A percentile compares a stretch with the other conserved stretches of the same genome.
phyloP scores from a whole-genome alignment of 2,329 filamentous ascomycete genomes.

The Chrysoporthe cubensis region DNA sequence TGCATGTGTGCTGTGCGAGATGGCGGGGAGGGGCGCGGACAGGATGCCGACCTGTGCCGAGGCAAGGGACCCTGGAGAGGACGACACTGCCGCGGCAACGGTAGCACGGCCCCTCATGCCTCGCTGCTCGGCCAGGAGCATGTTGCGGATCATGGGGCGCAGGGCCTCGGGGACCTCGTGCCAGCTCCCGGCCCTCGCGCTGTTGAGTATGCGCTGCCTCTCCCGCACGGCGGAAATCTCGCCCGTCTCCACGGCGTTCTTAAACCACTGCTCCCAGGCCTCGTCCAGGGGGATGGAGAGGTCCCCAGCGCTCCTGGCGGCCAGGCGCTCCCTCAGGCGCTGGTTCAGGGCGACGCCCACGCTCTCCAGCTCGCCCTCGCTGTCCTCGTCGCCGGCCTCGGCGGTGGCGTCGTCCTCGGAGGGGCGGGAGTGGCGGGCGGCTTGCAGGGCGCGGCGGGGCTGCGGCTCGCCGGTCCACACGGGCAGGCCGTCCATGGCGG shows the following conservation, averaged over 20 bases:
- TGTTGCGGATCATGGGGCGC: slow-evolving; percentile 55
- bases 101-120: slow-evolving; percentile 26
- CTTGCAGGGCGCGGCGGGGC: slow-evolving; percentile 14
- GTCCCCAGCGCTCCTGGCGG: slow-evolving; percentile 64
- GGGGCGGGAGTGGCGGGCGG: slow-evolving; percentile 13
- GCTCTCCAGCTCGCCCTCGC: slow-evolving; percentile 59
- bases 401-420: slow-evolving; percentile 12
- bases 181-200: slow-evolving; percentile 62
- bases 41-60: slow-evolving; percentile 20
- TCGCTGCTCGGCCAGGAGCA: slow-evolving; percentile 45
- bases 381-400: slow-evolving; percentile 45
- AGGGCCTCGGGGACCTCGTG: slow-evolving; percentile 60
- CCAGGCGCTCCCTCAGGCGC: slow-evolving; percentile 66
- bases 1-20: slow-evolving; percentile 13
- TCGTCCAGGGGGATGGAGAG: slow-evolving; percentile 65
- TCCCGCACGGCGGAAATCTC: slow-evolving; percentile 44
- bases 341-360: slow-evolving; percentile 67
- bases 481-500: slow-evolving; percentile 69
- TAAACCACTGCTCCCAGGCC: slow-evolving; percentile 76
- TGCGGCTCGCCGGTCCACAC: slow-evolving; percentile 49
- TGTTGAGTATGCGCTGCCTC: slow-evolving; percentile 53
- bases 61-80: slow-evolving; percentile 24
- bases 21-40: slow-evolving; percentile 16
- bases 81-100: slow-evolving; percentile 4
- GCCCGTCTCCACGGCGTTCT: slow-evolving; percentile 69